Evolutionary conservation across 2,329 filamentous ascomycete genomes (phyloP).

Genomic region (Aspergillus quadricinctus): DNA sequence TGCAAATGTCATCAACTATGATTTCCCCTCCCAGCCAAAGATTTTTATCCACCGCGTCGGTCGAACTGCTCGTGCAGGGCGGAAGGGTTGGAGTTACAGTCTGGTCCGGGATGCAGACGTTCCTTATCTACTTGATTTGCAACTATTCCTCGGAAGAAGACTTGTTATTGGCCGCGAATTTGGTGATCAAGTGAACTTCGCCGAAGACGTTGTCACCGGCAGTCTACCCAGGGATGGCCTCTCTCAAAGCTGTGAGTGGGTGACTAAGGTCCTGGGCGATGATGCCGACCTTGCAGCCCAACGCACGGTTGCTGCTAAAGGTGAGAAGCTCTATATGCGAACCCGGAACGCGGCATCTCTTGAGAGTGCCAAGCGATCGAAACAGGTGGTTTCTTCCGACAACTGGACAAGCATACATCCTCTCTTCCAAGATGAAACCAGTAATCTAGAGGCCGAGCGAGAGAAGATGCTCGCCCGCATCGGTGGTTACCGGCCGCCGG

Average conservation of each 20-base stretch:
- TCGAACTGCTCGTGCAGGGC: slow-evolving; percentile 88
- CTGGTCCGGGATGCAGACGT: slow-evolving; percentile 82
- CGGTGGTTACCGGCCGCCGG: slow-evolving; percentile 79
- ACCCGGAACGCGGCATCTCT: slow-evolving; percentile 85
- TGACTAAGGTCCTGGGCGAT: slow-evolving; percentile 72
- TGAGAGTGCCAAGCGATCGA: slow-evolving; percentile 84
- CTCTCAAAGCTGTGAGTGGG: slow-evolving; percentile 74
- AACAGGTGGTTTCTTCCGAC: slow-evolving; percentile 66
- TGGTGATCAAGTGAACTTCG: slow-evolving; percentile 61
- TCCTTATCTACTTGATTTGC: slow-evolving; percentile 88
- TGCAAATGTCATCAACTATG: slow-evolving; percentile 97
- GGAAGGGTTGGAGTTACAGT: slow-evolving; percentile 92
- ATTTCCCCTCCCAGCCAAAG: slow-evolving; percentile 95
- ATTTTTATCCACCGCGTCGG: slow-evolving; percentile 95
- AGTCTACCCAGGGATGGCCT: slow-evolving; percentile 67
- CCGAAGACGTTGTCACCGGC: slow-evolving; percentile 80
- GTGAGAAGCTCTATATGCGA: slow-evolving; percentile 86
- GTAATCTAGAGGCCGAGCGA: slow-evolving; percentile 64
- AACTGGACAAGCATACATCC: slow-evolving; percentile 72
- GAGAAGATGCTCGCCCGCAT: slow-evolving; percentile 85
- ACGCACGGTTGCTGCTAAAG: slow-evolving; percentile 72
- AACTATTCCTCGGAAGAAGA: slow-evolving; percentile 86
- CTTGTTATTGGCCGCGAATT: slow-evolving; percentile 68
- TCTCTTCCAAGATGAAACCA: slow-evolving; percentile 67
- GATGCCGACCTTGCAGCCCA: slow-evolving; percentile 69